Evolutionary conservation across 768 basidiomycete genomes (phyloP).

Genomic region (Pleurotus pulmonarius): DNA sequence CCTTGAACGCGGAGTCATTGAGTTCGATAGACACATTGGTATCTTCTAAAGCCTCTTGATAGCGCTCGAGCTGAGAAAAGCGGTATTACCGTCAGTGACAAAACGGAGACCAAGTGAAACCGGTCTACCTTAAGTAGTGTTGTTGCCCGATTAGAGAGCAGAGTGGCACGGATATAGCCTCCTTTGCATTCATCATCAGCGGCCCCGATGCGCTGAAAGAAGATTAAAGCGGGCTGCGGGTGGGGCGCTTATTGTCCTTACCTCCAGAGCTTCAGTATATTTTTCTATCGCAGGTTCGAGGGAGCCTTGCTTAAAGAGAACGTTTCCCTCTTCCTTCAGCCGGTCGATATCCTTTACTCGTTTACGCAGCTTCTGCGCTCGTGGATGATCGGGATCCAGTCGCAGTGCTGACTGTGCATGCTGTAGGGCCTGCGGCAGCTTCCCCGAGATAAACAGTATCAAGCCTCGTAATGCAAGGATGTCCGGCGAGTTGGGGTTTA

Average conservation of each 20-base stretch:
- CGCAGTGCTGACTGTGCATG: conserved; percentile 71
- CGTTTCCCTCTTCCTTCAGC: conserved; percentile 83
- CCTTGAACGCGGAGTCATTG: conserved; percentile 72
- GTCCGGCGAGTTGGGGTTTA: conserved; percentile 74
- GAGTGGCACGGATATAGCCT: conserved; percentile 74
- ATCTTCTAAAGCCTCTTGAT: conserved; percentile 69
- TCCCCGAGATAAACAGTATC: conserved; percentile 71
- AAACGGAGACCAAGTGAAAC: neutral
- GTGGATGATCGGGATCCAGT: conserved; percentile 73
- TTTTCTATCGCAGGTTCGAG: conserved; percentile 60
- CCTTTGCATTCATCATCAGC: conserved; percentile 71
- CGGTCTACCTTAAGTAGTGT: conserved; percentile 64
- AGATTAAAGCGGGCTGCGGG: neutral
- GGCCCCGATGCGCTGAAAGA: conserved; percentile 58
- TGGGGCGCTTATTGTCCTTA: conserved; percentile 21
- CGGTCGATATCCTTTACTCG: conserved; percentile 81
- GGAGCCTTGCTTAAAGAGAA: conserved; percentile 60
- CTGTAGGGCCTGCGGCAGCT: conserved; percentile 66
- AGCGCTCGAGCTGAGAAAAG: conserved; percentile 48
- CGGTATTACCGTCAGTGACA: conserved; percentile 10
- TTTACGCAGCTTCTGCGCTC: conserved; percentile 67
- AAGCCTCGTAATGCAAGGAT: conserved; percentile 74
- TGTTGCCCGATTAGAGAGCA: conserved; percentile 83
- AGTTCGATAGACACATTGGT: conserved; percentile 65
- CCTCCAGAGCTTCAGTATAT: conserved; percentile 72